Evolutionary conservation across 305 asterid genomes (phyloP).

Genomic region (Lippia alba): DNA sequence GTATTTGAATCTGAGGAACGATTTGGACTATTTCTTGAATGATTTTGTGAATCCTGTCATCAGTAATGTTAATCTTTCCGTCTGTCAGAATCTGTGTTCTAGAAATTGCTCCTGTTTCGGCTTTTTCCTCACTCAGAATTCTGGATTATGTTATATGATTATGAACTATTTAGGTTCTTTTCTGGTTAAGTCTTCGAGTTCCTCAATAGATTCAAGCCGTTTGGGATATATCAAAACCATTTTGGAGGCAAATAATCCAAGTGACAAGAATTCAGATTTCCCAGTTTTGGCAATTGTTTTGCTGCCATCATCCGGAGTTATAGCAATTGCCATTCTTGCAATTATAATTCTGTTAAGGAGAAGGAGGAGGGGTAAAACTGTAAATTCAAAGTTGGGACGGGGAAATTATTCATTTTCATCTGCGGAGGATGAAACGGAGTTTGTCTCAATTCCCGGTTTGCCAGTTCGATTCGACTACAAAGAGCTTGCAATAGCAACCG

Average conservation of each 20-base stretch:
- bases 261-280: conserved; percentile 36
- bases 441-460: conserved; percentile 65
- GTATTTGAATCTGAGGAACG: conserved; percentile 43
- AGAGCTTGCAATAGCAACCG: conserved; percentile 63
- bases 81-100: conserved; percentile 58
- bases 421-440: conserved; percentile 52
- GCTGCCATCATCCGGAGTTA: conserved; percentile 58
- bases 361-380: conserved; percentile 37
- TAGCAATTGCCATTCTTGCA: conserved; percentile 39
- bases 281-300: conserved; percentile 55
- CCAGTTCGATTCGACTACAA: conserved; percentile 61
- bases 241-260: conserved; percentile 11
- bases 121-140: conserved; percentile 46
- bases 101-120: conserved; percentile 68
- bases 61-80: conserved; percentile 39
- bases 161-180: conserved; percentile 57
- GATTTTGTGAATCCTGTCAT: conserved; percentile 50
- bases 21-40: conserved; percentile 67
- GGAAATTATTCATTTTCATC: conserved; percentile 37
- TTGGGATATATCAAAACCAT: conserved; percentile 56
- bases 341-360: conserved; percentile 46
- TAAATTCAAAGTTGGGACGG: conserved; percentile 34
- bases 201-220: conserved; percentile 29
- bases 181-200: conserved; percentile 23
- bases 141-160: conserved; percentile 64